Evolutionary conservation across 78 protist species (phyloP).

Genomic region (Mantamonas sphyraenae): DNA sequence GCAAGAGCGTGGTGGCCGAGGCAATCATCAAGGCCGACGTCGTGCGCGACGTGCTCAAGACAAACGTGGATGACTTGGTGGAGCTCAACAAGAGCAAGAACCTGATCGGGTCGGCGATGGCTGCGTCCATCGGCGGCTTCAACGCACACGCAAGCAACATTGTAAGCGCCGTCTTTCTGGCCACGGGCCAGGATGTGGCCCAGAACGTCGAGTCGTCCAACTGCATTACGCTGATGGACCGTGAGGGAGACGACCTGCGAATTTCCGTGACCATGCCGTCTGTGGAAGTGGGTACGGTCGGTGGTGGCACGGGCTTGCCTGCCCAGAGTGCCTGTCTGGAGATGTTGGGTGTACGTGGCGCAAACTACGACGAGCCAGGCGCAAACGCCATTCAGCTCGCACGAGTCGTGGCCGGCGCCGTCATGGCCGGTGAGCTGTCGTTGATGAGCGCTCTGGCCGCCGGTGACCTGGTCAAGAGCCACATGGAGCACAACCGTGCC

Average conservation of each 20-base stretch:
- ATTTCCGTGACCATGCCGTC: slow-evolving; percentile 88
- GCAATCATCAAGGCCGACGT: slow-evolving; percentile 60
- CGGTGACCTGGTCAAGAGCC: slow-evolving; percentile 60
- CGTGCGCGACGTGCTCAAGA: slow-evolving; percentile 75
- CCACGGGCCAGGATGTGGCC: slow-evolving; percentile 95
- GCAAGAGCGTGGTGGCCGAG: slow-evolving; percentile 80
- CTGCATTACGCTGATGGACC: slow-evolving; percentile 89
- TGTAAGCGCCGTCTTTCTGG: slow-evolving; percentile 90
- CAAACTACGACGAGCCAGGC: slow-evolving; percentile 23
- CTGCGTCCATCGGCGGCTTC: slow-evolving; percentile 86
- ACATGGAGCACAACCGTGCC: slow-evolving; percentile 73
- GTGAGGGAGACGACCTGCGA: slow-evolving; percentile 37
- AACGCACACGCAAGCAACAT: slow-evolving; percentile 95
- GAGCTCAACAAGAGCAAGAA: slow-evolving; percentile 76
- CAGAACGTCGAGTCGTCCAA: slow-evolving; percentile 86
- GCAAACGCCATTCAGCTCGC: slow-evolving; percentile 73
- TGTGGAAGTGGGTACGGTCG: slow-evolving; percentile 94
- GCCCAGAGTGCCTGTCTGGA: slow-evolving; percentile 70
- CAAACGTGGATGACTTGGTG: slow-evolving; percentile 41
- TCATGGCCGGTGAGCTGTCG: slow-evolving; percentile 90
- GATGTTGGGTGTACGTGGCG: slow-evolving; percentile 56
- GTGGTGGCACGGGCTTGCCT: slow-evolving; percentile 91
- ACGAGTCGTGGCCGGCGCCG: slow-evolving; percentile 56
- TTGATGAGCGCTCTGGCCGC: slow-evolving; percentile 81
- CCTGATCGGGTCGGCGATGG: slow-evolving; percentile 88